Base-by-base conservation (phyloP, 176 grass and related monocot species). In the Oryza brachyantha region DNA sequence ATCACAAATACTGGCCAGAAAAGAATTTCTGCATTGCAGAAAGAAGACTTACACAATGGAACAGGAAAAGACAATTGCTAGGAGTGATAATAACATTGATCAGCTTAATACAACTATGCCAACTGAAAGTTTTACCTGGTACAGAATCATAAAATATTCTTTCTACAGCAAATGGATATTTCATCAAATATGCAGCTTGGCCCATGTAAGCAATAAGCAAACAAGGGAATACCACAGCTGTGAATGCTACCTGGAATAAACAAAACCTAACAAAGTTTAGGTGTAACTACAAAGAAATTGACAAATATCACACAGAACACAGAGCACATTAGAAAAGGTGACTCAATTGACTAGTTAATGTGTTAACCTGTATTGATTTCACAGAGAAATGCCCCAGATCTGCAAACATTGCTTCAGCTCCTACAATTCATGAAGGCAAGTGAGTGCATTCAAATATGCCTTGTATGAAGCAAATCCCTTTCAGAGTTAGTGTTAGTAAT, bases 331-430 rank as follows among this genome's bases (percentile, higher is more conserved):
- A 48, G 13, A 32, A 57, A 43, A 76, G 55, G 42, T 52, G 27
- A 22, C 60, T 68, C 42, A 32, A 54, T 29, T 40, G 17, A 28
- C 37, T 55, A 38, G 41, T 76, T 37, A 62, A 81, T 60, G 25
- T 73, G 57, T 26, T 85, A 64, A 98, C 96, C 85, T 99, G 96
- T 88, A 99, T 99, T 75, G 96, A 91, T 77, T 99, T 99, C 58
- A 99, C 96, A 83, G 96, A 91, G 78, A 99, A 99, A 95, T 95
- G 92, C 13, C 96, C 96, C 43, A 99, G 86, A 81, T 99, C 96
- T 75, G 96, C 96, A 81, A 99, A 95, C 96, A 99, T 99, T 85
- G 92, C 96, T 91, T 99, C 96, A 83, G 96, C 88, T 75, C 96
- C 96, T 98, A 81, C 67, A 92, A 42, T 90, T 83, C 68, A 38